phyloP scores from a whole-genome alignment of 331 rosid genomes.

The Phaseolus coccineus region DNA sequence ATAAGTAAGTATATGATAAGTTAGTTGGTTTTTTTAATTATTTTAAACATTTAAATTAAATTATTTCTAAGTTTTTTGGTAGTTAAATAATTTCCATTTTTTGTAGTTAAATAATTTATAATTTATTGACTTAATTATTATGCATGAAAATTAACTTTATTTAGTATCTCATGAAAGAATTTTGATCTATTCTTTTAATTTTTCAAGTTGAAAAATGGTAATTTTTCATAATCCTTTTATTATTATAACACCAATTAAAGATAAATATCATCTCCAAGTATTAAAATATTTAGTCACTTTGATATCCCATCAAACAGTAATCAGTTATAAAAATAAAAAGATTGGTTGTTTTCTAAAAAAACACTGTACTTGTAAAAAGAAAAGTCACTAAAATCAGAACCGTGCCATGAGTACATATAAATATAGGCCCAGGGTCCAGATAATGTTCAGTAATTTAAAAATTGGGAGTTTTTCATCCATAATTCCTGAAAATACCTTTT shows the following conservation, averaged over 20 bases:
- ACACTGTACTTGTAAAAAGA: neutral
- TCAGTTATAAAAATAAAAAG: too few species aligned
- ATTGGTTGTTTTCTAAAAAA: neutral
- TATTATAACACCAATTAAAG: neutral
- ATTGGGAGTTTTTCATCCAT: neutral
- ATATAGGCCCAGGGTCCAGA: neutral
- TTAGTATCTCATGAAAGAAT: neutral
- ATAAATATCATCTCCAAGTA: neutral
- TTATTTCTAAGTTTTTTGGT: too few species aligned
- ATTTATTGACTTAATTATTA: too few species aligned
- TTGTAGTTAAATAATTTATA: too few species aligned
- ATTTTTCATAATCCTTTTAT: too few species aligned
- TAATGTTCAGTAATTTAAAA: neutral
- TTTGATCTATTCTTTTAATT: neutral
- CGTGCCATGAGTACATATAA: too few species aligned
- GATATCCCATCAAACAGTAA: neutral
- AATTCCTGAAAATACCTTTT: neutral
- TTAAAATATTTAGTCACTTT: neutral
- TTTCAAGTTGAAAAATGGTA: neutral
- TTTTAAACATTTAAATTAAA: too few species aligned
- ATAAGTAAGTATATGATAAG: too few species aligned
- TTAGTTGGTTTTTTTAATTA: too few species aligned
- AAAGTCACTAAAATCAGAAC: neutral
- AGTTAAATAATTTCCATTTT: too few species aligned
- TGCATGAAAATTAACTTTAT: too few species aligned